Percentiles rank a stretch among this genome's conserved stretches.
Conservation (phyloP, 148 eudicot species). For the Cornus controversa region DNA sequence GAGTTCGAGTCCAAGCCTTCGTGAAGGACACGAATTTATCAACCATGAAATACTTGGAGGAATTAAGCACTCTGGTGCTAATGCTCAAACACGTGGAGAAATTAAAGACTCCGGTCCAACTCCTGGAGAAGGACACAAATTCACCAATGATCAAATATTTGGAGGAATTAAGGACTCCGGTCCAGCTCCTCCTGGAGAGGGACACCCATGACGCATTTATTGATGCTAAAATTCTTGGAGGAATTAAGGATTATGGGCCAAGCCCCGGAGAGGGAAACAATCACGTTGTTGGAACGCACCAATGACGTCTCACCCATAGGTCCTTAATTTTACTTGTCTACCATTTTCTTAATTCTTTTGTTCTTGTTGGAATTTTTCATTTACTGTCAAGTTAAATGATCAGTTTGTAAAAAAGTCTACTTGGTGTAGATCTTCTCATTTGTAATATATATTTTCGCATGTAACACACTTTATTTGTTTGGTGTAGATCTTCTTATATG, state of each 20-base stretch:
- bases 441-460: too few relatives aligned
- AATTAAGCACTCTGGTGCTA: constrained; percentile 7
- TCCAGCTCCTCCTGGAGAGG: not conserved
- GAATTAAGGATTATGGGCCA: not conserved
- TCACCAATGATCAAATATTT: not conserved
- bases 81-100: not conserved
- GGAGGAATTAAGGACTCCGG: not conserved
- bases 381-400: too few relatives aligned
- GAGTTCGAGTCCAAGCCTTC: not conserved
- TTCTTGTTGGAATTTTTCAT: too few relatives aligned
- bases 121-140: not conserved
- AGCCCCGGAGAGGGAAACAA: not conserved
- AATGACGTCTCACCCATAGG: not conserved
- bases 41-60: not conserved
- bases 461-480: too few relatives aligned
- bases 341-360: too few relatives aligned
- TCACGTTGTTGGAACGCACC: not conserved
- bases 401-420: too few relatives aligned
- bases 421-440: too few relatives aligned
- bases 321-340: too few relatives aligned
- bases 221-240: not conserved
- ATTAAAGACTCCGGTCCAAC: not conserved
- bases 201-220: not conserved
- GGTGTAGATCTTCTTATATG: too few relatives aligned
- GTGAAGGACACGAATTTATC: not conserved